A percentile compares a stretch with the other conserved stretches of the same genome.
Conservation (phyloP, 2,329 filamentous ascomycete genomes). For the Aureobasidium zeae region DNA sequence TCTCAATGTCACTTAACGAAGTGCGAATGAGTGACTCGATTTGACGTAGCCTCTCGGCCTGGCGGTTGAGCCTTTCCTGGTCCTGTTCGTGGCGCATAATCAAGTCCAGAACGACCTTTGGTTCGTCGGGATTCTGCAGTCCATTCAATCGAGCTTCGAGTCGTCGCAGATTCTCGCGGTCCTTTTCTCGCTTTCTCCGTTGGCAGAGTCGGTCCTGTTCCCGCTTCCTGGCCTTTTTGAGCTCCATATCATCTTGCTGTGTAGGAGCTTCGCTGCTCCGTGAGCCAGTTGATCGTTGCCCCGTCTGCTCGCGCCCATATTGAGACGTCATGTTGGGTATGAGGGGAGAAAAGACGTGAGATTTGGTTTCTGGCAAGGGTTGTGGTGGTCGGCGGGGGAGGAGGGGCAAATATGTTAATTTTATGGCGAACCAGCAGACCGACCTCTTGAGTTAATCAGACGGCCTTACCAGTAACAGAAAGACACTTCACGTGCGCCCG, state of each 20-base stretch:
- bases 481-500: constrained; percentile 5
- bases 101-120: constrained; percentile 13
- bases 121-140: constrained; percentile 12
- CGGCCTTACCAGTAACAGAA: constrained; percentile 9
- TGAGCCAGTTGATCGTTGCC: constrained; percentile 6
- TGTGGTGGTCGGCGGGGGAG: too few species aligned
- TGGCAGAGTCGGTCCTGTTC: constrained; percentile 16
- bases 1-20: constrained; percentile 6
- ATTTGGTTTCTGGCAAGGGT: neutral
- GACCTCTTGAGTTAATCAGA: constrained; percentile 4
- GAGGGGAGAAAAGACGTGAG: too few species aligned
- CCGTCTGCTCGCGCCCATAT: neutral
- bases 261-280: constrained; percentile 9
- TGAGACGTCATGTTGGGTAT: constrained; percentile 11
- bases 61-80: constrained; percentile 11
- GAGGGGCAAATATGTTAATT: neutral
- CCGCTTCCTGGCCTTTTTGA: constrained; percentile 11
- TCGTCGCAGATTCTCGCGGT: constrained; percentile 15
- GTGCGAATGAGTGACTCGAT: constrained; percentile 9
- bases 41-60: constrained; percentile 13
- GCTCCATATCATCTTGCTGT: constrained; percentile 11
- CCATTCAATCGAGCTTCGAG: constrained; percentile 15
- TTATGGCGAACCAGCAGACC: constrained; percentile 1
- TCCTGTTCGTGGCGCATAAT: constrained; percentile 15
- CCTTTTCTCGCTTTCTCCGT: constrained; percentile 15